Evolutionary conservation across 345 rosid species (phyloP).

Genomic region (Abelmoschus esculentus): DNA sequence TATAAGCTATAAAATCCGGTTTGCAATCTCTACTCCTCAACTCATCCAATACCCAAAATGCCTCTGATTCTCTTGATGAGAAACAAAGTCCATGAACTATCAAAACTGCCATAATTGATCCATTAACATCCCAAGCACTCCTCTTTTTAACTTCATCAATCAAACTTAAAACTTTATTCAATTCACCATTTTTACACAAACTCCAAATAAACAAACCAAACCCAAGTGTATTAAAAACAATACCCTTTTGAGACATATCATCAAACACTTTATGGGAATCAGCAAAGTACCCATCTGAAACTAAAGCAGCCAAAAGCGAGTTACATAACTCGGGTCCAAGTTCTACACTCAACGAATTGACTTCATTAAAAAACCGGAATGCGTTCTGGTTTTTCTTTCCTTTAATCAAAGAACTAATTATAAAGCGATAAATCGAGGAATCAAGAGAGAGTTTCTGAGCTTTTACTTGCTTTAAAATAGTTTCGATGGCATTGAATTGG

Average conservation of each 20-base stretch:
- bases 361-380: neutral
- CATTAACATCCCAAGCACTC: slow-evolving; percentile 35
- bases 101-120: slow-evolving; percentile 64
- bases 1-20: slow-evolving; percentile 89
- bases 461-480: slow-evolving; percentile 50
- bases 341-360: neutral
- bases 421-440: slow-evolving; percentile 34
- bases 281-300: slow-evolving; percentile 6
- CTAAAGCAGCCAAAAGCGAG: slow-evolving; percentile 1
- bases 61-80: slow-evolving; percentile 52
- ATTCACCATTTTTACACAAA: slow-evolving; percentile 31
- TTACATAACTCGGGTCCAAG: slow-evolving; percentile 53
- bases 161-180: slow-evolving; percentile 34
- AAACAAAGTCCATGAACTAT: slow-evolving; percentile 66
- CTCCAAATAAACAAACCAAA: slow-evolving; percentile 34
- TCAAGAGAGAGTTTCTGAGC: slow-evolving; percentile 44
- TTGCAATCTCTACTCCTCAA: slow-evolving; percentile 60
- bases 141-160: slow-evolving; percentile 41
- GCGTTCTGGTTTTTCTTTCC: slow-evolving; percentile 18
- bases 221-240: slow-evolving; percentile 3
- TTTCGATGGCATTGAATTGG: slow-evolving; percentile 47
- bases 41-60: slow-evolving; percentile 57
- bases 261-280: slow-evolving; percentile 7
- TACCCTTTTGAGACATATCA: neutral
- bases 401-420: slow-evolving; percentile 40